Conservation (phyloP, 208 protist species). For the Vickermania spadyakhi region DNA sequence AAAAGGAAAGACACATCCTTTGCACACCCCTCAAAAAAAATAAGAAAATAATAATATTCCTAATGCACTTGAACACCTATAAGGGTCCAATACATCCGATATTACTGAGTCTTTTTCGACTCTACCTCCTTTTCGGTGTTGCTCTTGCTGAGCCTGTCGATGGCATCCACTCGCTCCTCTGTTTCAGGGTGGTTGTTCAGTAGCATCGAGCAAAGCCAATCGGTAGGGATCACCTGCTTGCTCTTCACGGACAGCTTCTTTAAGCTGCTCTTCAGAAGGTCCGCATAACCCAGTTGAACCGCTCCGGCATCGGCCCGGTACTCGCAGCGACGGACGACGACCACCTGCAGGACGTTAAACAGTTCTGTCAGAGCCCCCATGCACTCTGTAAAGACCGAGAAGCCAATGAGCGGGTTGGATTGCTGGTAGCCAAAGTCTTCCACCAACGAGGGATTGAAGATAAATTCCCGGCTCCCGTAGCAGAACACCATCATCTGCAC, state of each 20-base stretch:
- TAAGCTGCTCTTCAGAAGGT: slow-evolving; percentile 27
- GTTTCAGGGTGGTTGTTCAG: slow-evolving; percentile 68
- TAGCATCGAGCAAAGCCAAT: slow-evolving; percentile 60
- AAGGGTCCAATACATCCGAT: no score
- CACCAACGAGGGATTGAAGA: slow-evolving; percentile 60
- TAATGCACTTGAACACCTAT: no score
- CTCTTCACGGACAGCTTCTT: slow-evolving; percentile 55
- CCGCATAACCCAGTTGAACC: slow-evolving; percentile 32
- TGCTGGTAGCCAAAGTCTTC: slow-evolving; percentile 55
- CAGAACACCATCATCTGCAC: slow-evolving; percentile 35
- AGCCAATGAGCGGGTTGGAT: slow-evolving; percentile 46
- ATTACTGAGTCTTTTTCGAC: no score
- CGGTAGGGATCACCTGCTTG: slow-evolving; percentile 39
- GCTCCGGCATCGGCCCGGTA: slow-evolving; percentile 72
- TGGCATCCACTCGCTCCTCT: slow-evolving; percentile 57
- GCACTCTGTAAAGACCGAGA: slow-evolving; percentile 41
- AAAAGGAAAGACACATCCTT: no score
- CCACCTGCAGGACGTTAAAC: slow-evolving; percentile 25
- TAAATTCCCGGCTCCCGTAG: slow-evolving; percentile 41
- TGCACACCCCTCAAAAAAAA: no score
- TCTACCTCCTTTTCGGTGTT: no score
- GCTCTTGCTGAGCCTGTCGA: no score
- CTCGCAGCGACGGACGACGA: slow-evolving; percentile 33
- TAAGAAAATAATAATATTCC: no score
- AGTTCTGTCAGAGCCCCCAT: slow-evolving; percentile 25